Evolutionary conservation across 306 rosid species (phyloP).

Genomic region (Cucumis hystrix): DNA sequence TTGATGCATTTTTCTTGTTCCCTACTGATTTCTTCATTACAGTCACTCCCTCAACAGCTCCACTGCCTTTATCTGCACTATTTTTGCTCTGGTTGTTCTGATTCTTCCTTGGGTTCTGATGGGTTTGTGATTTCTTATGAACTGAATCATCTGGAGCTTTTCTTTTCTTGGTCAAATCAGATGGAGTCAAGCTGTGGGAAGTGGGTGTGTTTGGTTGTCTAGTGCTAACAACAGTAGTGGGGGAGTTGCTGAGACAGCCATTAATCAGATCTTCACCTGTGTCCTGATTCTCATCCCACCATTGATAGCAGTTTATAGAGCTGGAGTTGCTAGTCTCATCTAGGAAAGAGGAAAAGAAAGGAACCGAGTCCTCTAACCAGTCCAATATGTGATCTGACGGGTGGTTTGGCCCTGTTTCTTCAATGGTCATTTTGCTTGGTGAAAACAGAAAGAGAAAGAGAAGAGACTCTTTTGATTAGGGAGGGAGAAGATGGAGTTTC

Average conservation of each 20-base stretch:
- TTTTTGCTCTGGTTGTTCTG: conserved; percentile 20
- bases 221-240: conserved; percentile 18
- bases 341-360: conserved; percentile 58
- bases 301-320: conserved; percentile 31
- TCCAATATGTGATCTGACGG: conserved; percentile 57
- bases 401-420: conserved; percentile 35
- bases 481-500: neutral
- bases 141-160: conserved; percentile 21
- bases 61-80: conserved; percentile 22
- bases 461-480: conserved; percentile 5
- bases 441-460: neutral
- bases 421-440: conserved; percentile 36
- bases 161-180: conserved; percentile 51
- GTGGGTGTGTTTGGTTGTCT: conserved; percentile 12
- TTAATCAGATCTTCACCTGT: conserved; percentile 25
- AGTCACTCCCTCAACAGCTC: conserved; percentile 15
- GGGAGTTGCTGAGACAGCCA: conserved; percentile 8
- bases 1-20: conserved; percentile 34
- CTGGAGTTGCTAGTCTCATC: conserved; percentile 43
- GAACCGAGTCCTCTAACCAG: conserved; percentile 65
- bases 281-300: conserved; percentile 55
- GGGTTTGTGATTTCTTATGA: conserved; percentile 24
- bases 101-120: conserved; percentile 19
- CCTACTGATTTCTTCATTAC: conserved; percentile 33
- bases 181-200: conserved; percentile 15